phyloP scores from a whole-genome alignment of 441 rosid species.

The Hura crepitans region DNA sequence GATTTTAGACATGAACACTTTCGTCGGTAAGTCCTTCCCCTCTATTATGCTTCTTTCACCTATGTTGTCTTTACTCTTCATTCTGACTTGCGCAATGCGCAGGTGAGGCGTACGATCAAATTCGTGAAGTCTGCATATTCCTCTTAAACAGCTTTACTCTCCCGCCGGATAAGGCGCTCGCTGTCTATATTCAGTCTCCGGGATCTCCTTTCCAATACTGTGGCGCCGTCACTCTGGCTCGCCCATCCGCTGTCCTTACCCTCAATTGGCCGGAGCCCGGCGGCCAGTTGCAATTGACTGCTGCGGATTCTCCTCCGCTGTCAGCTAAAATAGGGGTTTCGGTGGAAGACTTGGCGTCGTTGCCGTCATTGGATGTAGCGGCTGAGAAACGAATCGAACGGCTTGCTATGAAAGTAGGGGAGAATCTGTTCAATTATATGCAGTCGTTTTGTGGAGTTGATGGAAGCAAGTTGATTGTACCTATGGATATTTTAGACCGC shows the following conservation, averaged over 20 bases:
- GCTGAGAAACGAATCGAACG: conserved; percentile 73
- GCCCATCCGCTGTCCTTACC: conserved; percentile 82
- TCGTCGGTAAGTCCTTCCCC: conserved; percentile 52
- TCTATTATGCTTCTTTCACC: no score
- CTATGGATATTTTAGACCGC: conserved; percentile 88
- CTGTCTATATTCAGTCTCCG: conserved; percentile 83
- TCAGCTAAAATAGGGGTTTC: conserved; percentile 86
- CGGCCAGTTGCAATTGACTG: conserved; percentile 58
- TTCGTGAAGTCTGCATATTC: conserved; percentile 77
- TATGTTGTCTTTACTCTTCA: not conserved
- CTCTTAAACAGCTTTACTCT: conserved; percentile 67
- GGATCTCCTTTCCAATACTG: conserved; percentile 75
- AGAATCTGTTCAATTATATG: conserved; percentile 85
- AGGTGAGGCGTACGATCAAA: conserved; percentile 83
- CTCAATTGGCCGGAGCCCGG: conserved; percentile 84
- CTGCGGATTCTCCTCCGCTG: conserved; percentile 46
- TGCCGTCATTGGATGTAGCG: conserved; percentile 68
- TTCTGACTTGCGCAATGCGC: conserved; percentile 29
- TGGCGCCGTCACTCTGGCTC: conserved; percentile 71
- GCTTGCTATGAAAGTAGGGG: conserved; percentile 86
- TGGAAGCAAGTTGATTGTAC: conserved; percentile 77
- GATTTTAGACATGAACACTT: conserved; percentile 93
- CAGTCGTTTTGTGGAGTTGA: conserved; percentile 92
- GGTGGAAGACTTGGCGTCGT: conserved; percentile 58
- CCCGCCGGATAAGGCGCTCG: conserved; percentile 83